These are phyloP conservation scores for Solanum chaucha DNA, from an alignment of 257 asterid genomes.

Conservation along the genomic window DNA sequence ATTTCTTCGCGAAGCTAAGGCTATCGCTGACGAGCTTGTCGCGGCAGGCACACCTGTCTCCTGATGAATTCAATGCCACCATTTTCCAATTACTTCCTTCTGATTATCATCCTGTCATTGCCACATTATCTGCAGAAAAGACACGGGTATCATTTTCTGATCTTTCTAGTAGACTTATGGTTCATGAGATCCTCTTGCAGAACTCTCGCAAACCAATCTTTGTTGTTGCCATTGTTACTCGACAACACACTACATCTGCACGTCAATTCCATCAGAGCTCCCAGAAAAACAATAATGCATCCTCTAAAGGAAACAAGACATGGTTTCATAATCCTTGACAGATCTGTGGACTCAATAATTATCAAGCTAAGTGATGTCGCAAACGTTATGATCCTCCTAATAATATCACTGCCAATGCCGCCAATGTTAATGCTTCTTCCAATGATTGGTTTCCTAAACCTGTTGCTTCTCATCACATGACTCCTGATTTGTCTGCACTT, in stretches of 20 bases:
- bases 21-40: background rate
- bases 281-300: background rate
- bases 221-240: background rate
- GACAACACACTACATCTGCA: background rate
- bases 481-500: background rate
- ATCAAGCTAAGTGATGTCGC: background rate
- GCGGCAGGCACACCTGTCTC: background rate
- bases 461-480: background rate
- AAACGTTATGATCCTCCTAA: background rate
- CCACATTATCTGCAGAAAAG: background rate
- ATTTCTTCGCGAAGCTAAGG: background rate
- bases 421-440: background rate
- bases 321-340: background rate
- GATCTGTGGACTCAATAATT: background rate
- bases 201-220: background rate
- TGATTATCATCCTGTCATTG: background rate
- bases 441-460: background rate
- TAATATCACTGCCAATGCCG: background rate
- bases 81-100: background rate
- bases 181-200: background rate
- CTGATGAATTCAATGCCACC: background rate
- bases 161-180: background rate
- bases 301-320: background rate
- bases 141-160: background rate
- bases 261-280: background rate